Evolutionary conservation across 202 grass and related monocot species (phyloP), one percentile per base, ranked within the genome.

Genomic region (Setaria viridis): DNA sequence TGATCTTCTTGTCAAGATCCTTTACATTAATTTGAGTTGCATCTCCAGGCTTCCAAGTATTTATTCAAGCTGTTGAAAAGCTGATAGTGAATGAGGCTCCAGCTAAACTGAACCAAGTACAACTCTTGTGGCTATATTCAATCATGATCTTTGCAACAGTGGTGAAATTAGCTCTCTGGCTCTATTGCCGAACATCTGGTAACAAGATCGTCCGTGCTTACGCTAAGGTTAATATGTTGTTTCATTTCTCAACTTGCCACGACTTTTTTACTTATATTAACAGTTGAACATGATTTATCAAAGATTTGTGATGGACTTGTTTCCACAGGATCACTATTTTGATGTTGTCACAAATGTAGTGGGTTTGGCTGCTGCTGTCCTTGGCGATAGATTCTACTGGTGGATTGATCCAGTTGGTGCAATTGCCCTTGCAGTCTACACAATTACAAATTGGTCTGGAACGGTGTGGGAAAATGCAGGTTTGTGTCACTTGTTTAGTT

Each of bases 381-480:
- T 99, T 50, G 93, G 93, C 12, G 93, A 99, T 85, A 91, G 80
- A 53, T 99, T 91, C 57, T 99, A 92, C 86, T 99, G 93, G 96
- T 99, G 96, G 96, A 99, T 99, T 16, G 96, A 99, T 62, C 96
- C 93, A 73, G 34, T 67, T 79, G 96, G 96, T 43, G 96, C 96
- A 67, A 95, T 99, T 80, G 30, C 84, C 70, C 93, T 99, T 80
- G 96, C 96, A 62, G 86, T 99, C 16, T 99, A 99, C 79, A 99
- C 96, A 20, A 94, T 99, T 81, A 54, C 86, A 79, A 99, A 99
- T 70, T 99, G 96, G 96, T 99, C 96, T 34, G 91, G 90, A 84
- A 99, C 96, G 43, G 93, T 99, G 7, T 96, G 91, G 96, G 96
- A 99, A 88, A 99, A 99, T 93, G 93, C 93, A 87, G 96, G 96